A percentile compares a stretch with the other conserved stretches of the same genome.
Conservation (phyloP, 345 rosid genomes). For the Brassica rapa region DNA sequence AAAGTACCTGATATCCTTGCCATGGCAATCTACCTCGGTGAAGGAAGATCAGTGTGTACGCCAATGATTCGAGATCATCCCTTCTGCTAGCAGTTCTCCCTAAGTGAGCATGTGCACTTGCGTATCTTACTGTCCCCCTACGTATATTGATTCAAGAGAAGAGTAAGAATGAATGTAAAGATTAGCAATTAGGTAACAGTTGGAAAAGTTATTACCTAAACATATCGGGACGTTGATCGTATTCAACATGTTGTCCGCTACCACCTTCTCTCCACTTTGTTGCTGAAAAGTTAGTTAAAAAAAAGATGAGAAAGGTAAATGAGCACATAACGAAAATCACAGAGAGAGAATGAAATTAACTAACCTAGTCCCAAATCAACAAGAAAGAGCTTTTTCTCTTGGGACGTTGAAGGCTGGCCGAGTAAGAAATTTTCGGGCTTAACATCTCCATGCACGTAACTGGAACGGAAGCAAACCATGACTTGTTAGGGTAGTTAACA, state of each 20-base stretch:
- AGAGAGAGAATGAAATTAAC: slow-evolving; percentile 14
- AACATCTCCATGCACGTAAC: slow-evolving; percentile 97
- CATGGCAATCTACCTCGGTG: slow-evolving; percentile 95
- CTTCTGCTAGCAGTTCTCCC: slow-evolving; percentile 98
- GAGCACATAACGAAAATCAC: slow-evolving; percentile 18
- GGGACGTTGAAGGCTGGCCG: slow-evolving; percentile 85
- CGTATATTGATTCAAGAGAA: background rate
- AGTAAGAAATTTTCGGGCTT: slow-evolving; percentile 95
- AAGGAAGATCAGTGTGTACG: slow-evolving; percentile 89
- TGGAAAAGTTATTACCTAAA: slow-evolving; percentile 62
- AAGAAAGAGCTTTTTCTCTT: slow-evolving; percentile 85
- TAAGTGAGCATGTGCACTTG: slow-evolving; percentile 95
- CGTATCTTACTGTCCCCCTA: slow-evolving; percentile 98
- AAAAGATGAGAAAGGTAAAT: slow-evolving; percentile 7
- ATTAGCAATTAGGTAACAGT: background rate
- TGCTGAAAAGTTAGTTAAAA: slow-evolving; percentile 52
- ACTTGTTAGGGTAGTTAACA: slow-evolving; percentile 25
- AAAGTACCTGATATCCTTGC: slow-evolving; percentile 94
- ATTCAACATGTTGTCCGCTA: slow-evolving; percentile 81
- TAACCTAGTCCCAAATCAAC: slow-evolving; percentile 92
- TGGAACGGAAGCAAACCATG: slow-evolving; percentile 37
- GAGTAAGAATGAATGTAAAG: background rate
- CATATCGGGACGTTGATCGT: slow-evolving; percentile 99
- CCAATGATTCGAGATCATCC: slow-evolving; percentile 97
- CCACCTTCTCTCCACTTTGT: slow-evolving; percentile 84